Conservation (phyloP, 2,329 filamentous ascomycete genomes). For the Penicillium sclerotiorum region DNA sequence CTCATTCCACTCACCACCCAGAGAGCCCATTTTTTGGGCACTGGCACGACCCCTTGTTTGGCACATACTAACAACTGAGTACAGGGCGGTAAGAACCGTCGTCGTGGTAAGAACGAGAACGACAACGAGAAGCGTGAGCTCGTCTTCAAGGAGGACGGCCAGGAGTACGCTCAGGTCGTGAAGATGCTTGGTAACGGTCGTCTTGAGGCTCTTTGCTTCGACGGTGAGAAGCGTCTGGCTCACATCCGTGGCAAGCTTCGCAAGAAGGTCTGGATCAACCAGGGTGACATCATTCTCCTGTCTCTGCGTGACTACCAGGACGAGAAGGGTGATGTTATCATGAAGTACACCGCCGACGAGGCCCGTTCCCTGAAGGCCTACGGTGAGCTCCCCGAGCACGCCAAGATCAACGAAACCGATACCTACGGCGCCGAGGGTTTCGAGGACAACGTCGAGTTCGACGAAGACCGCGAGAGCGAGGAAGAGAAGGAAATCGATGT, state of each 20-base stretch:
- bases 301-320: slow-evolving; percentile 91
- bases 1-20: slow-evolving; percentile 3
- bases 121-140: slow-evolving; percentile 99
- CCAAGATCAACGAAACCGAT: slow-evolving; percentile 99
- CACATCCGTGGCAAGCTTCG: slow-evolving; percentile 94
- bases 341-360: slow-evolving; percentile 96
- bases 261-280: slow-evolving; percentile 99
- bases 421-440: slow-evolving; percentile 85
- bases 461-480: slow-evolving; percentile 77
- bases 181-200: slow-evolving; percentile 98
- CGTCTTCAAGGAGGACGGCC: slow-evolving; percentile 97
- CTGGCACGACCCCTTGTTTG: no score
- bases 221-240: slow-evolving; percentile 82
- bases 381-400: slow-evolving; percentile 92
- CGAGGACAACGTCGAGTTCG: slow-evolving; percentile 98
- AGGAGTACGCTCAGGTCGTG: slow-evolving; percentile 84
- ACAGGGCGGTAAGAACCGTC: slow-evolving; percentile 96
- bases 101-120: slow-evolving; percentile 98
- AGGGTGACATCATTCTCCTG: slow-evolving; percentile 89
- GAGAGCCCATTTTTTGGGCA: not conserved
- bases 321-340: slow-evolving; percentile 89
- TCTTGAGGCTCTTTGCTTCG: slow-evolving; percentile 92
- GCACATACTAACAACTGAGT: slow-evolving; percentile 32
- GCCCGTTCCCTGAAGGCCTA: slow-evolving; percentile 94
- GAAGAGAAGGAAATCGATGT: slow-evolving; percentile 85